These are phyloP conservation scores for Pleurotus pulmonarius DNA, from an alignment of 768 basidiomycete genomes.

Conservation along the genomic window DNA sequence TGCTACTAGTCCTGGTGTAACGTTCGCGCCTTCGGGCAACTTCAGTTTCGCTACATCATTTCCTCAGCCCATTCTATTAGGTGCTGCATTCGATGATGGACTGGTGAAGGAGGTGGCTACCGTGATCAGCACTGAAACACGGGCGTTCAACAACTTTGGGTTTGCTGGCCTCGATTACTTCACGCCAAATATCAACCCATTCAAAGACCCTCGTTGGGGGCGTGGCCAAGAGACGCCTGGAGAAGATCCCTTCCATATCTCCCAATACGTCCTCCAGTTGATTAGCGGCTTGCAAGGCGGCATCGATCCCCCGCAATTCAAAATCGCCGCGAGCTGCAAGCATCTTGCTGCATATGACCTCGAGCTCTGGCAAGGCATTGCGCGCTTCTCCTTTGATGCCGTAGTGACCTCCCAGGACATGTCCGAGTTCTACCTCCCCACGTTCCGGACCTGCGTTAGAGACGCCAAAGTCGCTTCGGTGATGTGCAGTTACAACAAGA, in stretches of 20 bases:
- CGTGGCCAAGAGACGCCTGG: slow-evolving; percentile 61
- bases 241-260: slow-evolving; percentile 52
- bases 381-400: slow-evolving; percentile 49
- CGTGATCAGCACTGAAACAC: slow-evolving; percentile 52
- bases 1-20: slow-evolving; percentile 47
- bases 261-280: slow-evolving; percentile 51
- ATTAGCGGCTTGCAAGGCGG: slow-evolving; percentile 57
- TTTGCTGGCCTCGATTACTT: slow-evolving; percentile 53
- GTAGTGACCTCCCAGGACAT: slow-evolving; percentile 52
- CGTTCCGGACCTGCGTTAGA: slow-evolving; percentile 58
- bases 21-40: slow-evolving; percentile 42
- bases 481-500: slow-evolving; percentile 64
- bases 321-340: slow-evolving; percentile 56
- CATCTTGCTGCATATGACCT: slow-evolving; percentile 59
- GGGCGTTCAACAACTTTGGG: slow-evolving; percentile 54
- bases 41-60: slow-evolving; percentile 60
- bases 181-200: slow-evolving; percentile 56
- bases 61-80: slow-evolving; percentile 51
- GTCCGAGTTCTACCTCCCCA: slow-evolving; percentile 50
- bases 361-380: slow-evolving; percentile 51
- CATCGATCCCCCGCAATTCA: slow-evolving; percentile 49
- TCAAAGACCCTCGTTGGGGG: slow-evolving; percentile 64
- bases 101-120: slow-evolving; percentile 46
- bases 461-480: slow-evolving; percentile 58
- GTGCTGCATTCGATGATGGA: slow-evolving; percentile 52